These are phyloP conservation scores for Melanomma pulvis-pyrius DNA, from an alignment of 495 filamentous ascomycete genomes.

Conservation along the genomic window DNA sequence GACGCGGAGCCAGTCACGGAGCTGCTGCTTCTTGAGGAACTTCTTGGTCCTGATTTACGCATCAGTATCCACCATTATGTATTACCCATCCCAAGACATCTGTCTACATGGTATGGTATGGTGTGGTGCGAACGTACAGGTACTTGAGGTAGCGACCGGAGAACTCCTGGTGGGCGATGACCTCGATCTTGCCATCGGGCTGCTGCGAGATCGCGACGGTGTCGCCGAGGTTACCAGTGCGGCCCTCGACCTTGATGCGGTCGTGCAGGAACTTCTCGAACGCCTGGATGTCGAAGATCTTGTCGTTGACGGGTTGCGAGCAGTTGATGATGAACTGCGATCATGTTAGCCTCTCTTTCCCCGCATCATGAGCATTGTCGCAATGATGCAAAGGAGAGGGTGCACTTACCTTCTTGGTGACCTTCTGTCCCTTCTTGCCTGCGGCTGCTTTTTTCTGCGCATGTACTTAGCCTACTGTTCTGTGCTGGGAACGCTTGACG, in stretches of 20 bases:
- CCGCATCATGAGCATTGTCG: background rate
- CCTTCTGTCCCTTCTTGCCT: slow-evolving; percentile 65
- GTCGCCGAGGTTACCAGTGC: slow-evolving; percentile 96
- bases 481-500: slow-evolving; percentile 45
- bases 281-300: slow-evolving; percentile 98
- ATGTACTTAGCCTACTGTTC: slow-evolving; percentile 94
- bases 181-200: slow-evolving; percentile 96
- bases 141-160: slow-evolving; percentile 99
- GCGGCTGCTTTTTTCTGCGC: slow-evolving; percentile 56
- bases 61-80: slow-evolving; percentile 15
- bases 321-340: slow-evolving; percentile 96
- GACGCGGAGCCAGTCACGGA: slow-evolving; percentile 99
- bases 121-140: slow-evolving; percentile 65
- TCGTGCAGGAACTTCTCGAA: slow-evolving; percentile 99
- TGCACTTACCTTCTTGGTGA: slow-evolving; percentile 64
- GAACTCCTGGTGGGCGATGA: slow-evolving; percentile 95
- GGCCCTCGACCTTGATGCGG: slow-evolving; percentile 99
- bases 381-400: background rate
- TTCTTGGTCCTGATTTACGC: slow-evolving; percentile 83
- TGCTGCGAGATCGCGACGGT: slow-evolving; percentile 83
- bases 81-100: background rate
- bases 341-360: background rate
- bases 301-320: slow-evolving; percentile 94
- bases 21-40: slow-evolving; percentile 99
- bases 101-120: background rate